Conservation (phyloP, 1,284 basidiomycete species). For the Cryptococcus hybrid region DNA sequence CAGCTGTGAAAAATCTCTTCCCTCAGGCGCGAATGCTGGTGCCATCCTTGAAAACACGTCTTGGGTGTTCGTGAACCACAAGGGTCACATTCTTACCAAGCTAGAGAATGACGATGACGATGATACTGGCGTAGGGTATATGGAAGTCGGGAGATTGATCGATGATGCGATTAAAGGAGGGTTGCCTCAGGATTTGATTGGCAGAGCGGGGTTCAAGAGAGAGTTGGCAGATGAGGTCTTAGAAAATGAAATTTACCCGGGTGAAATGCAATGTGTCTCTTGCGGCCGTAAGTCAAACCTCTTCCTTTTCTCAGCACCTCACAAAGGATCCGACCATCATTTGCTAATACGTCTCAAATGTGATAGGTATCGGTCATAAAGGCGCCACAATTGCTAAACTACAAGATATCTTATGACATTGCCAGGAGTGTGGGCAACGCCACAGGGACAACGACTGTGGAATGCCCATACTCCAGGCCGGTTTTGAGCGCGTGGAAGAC, state of each 20-base stretch:
- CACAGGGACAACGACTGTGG: constrained; percentile 1
- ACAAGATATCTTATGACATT: constrained; percentile 13
- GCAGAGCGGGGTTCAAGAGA: constrained; percentile 22
- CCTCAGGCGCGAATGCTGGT: constrained; percentile 14
- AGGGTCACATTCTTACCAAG: constrained; percentile 25
- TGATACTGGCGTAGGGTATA: constrained; percentile 22
- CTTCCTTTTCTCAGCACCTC: background rate
- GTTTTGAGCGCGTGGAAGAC: background rate
- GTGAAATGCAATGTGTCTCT: background rate
- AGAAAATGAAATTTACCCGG: constrained; percentile 5
- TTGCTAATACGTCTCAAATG: background rate
- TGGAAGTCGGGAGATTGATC: constrained; percentile 20
- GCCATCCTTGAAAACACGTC: constrained; percentile 11
- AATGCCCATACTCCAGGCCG: background rate
- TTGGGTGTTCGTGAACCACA: constrained; percentile 22
- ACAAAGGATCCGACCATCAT: background rate
- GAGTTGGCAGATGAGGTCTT: constrained; percentile 15
- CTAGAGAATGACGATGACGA: constrained; percentile 23
- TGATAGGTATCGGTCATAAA: background rate
- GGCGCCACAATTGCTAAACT: constrained; percentile 3
- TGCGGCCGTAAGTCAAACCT: constrained; percentile 7
- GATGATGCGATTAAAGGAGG: constrained; percentile 13
- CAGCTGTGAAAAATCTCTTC: constrained; percentile 31
- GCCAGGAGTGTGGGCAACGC: constrained; percentile 8
- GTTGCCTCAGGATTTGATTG: constrained; percentile 22